A percentile compares a stretch with the other conserved stretches of the same genome.
Conservation (phyloP, 2,329 filamentous ascomycete genomes). For the Trichoderma sp. region DNA sequence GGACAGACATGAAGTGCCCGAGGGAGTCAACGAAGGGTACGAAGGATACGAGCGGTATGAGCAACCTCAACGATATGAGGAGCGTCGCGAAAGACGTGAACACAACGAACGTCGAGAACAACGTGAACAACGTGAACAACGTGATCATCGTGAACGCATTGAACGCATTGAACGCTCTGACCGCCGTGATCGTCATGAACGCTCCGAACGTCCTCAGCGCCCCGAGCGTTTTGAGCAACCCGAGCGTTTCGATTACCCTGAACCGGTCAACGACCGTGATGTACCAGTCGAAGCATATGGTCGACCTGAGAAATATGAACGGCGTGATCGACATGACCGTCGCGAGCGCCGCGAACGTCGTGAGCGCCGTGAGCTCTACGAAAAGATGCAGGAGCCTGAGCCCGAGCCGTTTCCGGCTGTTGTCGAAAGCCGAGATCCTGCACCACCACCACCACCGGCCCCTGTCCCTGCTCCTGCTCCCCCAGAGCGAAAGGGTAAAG, state of each 20-base stretch:
- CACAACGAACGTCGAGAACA: background rate
- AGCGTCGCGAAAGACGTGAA: constrained; percentile 4
- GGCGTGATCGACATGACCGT: constrained; percentile 16
- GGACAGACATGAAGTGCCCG: constrained; percentile 3
- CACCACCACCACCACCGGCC: background rate
- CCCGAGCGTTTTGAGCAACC: constrained; percentile 5
- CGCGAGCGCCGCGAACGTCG: constrained; percentile 9
- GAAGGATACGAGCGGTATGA: constrained; percentile 2
- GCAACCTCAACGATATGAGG: background rate
- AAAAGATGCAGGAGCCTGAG: background rate
- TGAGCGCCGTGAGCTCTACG: constrained; percentile 18
- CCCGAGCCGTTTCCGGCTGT: background rate
- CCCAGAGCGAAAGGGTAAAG: constrained; percentile 33
- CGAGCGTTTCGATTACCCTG: constrained; percentile 20
- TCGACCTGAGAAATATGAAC: constrained; percentile 8
- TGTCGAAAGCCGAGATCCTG: background rate
- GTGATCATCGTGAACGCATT: constrained; percentile 19
- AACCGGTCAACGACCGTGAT: background rate
- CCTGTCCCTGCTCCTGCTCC: background rate
- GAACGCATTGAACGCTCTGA: constrained; percentile 21
- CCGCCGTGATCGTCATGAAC: constrained; percentile 18
- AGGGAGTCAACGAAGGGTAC: background rate
- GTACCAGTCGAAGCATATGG: background rate
- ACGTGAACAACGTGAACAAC: constrained; percentile 5
- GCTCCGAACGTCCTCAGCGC: constrained; percentile 20